Percentiles rank a stretch among this genome's conserved stretches.
Conservation (phyloP, 768 basidiomycete species). For the Pulveroboletus sp. region DNA sequence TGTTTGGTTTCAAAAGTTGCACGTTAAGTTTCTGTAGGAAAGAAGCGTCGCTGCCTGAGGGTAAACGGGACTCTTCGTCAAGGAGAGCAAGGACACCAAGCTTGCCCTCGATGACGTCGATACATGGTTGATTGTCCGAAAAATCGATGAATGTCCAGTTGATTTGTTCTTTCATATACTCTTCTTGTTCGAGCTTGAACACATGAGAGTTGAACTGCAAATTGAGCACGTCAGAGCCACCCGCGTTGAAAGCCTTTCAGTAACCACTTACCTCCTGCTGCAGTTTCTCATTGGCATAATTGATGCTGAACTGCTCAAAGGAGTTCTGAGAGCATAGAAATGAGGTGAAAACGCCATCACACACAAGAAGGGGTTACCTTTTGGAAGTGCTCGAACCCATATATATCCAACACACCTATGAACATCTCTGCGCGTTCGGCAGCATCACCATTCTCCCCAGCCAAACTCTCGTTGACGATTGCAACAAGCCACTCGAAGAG, state of each 20-base stretch:
- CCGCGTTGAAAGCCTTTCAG: background rate
- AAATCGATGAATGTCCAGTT: conserved; percentile 99
- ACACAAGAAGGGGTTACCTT: conserved; percentile 49
- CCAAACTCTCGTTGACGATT: conserved; percentile 94
- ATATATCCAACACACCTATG: conserved; percentile 98
- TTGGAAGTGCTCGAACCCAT: conserved; percentile 96
- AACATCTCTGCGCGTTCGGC: conserved; percentile 94
- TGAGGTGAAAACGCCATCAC: conserved; percentile 2
- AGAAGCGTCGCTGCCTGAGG: conserved; percentile 86
- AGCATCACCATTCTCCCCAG: conserved; percentile 91
- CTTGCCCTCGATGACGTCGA: conserved; percentile 97
- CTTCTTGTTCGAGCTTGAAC: conserved; percentile 98
- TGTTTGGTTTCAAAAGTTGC: conserved; percentile 81
- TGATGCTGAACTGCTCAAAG: conserved; percentile 99
- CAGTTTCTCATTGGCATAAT: conserved; percentile 97
- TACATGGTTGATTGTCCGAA: conserved; percentile 98
- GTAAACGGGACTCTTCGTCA: conserved; percentile 97
- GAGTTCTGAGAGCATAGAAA: conserved; percentile 52
- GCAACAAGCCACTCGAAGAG: conserved; percentile 98
- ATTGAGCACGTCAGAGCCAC: conserved; percentile 11
- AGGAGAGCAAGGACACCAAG: conserved; percentile 91
- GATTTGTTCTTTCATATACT: conserved; percentile 97
- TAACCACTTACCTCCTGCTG: conserved; percentile 87
- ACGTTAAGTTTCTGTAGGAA: conserved; percentile 89
- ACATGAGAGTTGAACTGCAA: conserved; percentile 96